Evolutionary conservation across 208 protist species (phyloP), one percentile per base, ranked within the genome.

Genomic region (Kentomonas sorsogonicus): DNA sequence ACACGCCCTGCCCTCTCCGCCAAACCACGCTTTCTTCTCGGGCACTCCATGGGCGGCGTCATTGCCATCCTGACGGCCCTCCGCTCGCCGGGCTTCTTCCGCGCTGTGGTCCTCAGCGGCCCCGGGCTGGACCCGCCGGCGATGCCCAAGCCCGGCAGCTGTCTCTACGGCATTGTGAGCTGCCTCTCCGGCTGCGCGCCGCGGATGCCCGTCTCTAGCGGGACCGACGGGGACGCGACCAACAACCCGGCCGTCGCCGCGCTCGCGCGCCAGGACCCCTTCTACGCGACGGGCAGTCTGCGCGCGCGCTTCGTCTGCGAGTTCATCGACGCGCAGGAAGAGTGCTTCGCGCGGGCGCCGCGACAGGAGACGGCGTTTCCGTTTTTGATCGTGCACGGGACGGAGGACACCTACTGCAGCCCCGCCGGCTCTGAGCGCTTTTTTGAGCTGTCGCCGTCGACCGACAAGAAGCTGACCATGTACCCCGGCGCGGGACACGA

Each of bases 1-100:
- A 45, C 40, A 13, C 81, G 84, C 59, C 41, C 67, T 0, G 65
- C 65, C 26, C 69, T 88, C 36, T 41, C 16, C 11, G 23, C 41
- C 6, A 53, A 77, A 31, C 74, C 79, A 22, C 68, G 60, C n/a
- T 82, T 81, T 53, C 66, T 91, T 23, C 31, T 91, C 26, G 83
- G 83, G 7, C 83, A 91, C 56, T 91, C 83, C 30, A 91, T 91
- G 83, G 83, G 83, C 4, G 83, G 83, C 1, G 64, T 91, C 18
- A 88, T 91, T 41, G 45, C 74, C 3, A 66, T 63, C 15, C 70
- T 69, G n/a, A 66, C 83, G 27, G 76, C 79, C 11, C 44, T 78
- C 36, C 74, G 79, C 16, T 64, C 74, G 10, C 69, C 73, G 6
- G 53, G 25, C 1, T 53, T 22, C 22, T 79, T 69, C 27, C 43